Base-by-base conservation (phyloP, 331 rosid species). In the Pyrus hybrid region DNA sequence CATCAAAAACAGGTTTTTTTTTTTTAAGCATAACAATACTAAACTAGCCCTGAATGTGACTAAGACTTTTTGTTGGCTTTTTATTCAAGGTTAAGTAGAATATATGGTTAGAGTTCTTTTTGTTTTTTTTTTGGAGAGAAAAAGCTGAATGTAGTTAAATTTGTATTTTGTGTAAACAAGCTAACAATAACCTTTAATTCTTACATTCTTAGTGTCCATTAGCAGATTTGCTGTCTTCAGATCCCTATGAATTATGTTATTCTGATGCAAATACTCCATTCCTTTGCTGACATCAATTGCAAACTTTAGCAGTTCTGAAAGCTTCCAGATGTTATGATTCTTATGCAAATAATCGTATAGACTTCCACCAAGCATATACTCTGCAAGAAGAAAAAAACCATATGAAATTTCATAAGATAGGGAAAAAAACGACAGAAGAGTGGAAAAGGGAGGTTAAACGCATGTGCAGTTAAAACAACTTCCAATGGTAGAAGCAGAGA, bases 331-430 rank as follows among this genome's bases (percentile, higher is more conserved):
- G 77, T 87, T 84, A 86, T 77, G 96, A 79, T 86, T 90, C 89
- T 90, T 95, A 86, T 95, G 99, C 92, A 95, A 82, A 87, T 90
- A 92, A 86, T 92, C 97, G 78, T 95, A 95, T 60, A 95, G 87
- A 85, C 93, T 95, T 85, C 99, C 99, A 71, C 97, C 93, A 51
- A 93, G 93, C 99, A 95, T 95, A 80, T 90, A 95, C 89, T 95
- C 99, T 95, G 93, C 86, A 84, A 49, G 79, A 78, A 35, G 13
- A 76, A 43, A 54, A 77, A 32, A 57, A 41, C 28, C 21, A 53
- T 64, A 33, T 25, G 20, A 37, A 60, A 56, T 82, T 60, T 33
- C 10, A 60, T 25, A 70, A 67, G 61, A 76, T 13, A 28, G 74
- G 65, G 54, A 68, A 37, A 41, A 64, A 78, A 72, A 23, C 58